These are phyloP conservation scores for Cyclotella kingstonii DNA, from an alignment of 108 stramenopile genomes.

Conservation along the genomic window DNA sequence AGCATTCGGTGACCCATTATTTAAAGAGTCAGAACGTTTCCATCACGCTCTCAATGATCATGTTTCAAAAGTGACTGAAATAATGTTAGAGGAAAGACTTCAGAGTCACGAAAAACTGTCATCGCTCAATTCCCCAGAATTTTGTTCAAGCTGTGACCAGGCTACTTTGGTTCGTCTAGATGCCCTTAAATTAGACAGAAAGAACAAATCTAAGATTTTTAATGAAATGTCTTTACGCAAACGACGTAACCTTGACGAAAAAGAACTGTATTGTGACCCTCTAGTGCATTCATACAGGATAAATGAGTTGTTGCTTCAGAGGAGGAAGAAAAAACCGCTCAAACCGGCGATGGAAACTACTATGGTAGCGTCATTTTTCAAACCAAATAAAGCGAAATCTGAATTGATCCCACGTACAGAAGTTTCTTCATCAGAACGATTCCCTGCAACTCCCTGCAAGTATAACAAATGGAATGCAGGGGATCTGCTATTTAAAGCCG, in stretches of 20 bases:
- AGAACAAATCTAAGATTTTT: slow-evolving; percentile 15
- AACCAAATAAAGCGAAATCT: slow-evolving; percentile 8
- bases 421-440: not conserved
- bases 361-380: not conserved
- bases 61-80: not conserved
- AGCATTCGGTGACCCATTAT: slow-evolving; percentile 21
- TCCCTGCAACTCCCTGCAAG: not conserved
- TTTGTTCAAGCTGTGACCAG: slow-evolving; percentile 13
- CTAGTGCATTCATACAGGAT: slow-evolving; percentile 18
- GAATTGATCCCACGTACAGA: not conserved
- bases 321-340: not conserved
- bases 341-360: not conserved
- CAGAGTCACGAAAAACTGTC: slow-evolving; percentile 15
- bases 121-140: slow-evolving; percentile 4
- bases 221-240: slow-evolving; percentile 26
- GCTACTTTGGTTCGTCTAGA: slow-evolving; percentile 4
- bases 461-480: slow-evolving; percentile 10
- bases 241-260: slow-evolving; percentile 12
- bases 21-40: slow-evolving; percentile 12
- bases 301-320: slow-evolving; percentile 9
- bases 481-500: slow-evolving; percentile 1
- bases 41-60: slow-evolving; percentile 19
- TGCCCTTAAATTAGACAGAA: slow-evolving; percentile 15
- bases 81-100: slow-evolving; percentile 8
- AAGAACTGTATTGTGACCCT: slow-evolving; percentile 26